phyloP scores from a whole-genome alignment of 2,329 filamentous ascomycete genomes.

The Daldinia eschscholtzii region DNA sequence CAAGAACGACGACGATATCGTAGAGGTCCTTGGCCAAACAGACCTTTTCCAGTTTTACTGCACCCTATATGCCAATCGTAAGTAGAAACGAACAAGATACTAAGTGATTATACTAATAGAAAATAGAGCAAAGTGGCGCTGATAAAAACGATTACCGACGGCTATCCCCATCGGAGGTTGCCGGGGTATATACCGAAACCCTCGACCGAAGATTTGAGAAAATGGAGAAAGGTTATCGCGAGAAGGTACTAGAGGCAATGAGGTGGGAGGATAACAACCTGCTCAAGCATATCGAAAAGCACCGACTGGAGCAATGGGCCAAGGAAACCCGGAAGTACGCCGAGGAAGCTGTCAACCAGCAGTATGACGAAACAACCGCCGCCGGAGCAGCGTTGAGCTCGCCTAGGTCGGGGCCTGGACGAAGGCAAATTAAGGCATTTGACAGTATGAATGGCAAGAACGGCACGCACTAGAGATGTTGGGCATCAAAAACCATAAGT shows the following conservation, averaged over 20 bases:
- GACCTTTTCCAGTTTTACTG: slow-evolving; percentile 76
- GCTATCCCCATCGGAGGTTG: slow-evolving; percentile 64
- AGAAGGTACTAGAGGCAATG: slow-evolving; percentile 78
- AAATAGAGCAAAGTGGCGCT: slow-evolving; percentile 57
- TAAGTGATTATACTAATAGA: slow-evolving; percentile 18
- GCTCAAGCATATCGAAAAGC: slow-evolving; percentile 73
- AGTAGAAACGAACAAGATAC: slow-evolving; percentile 53
- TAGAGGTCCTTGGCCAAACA: slow-evolving; percentile 72
- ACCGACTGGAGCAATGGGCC: slow-evolving; percentile 77
- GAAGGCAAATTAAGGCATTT: slow-evolving; percentile 33
- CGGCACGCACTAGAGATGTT: slow-evolving; percentile 44
- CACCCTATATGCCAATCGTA: slow-evolving; percentile 74
- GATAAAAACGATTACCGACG: slow-evolving; percentile 60
- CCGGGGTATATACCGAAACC: slow-evolving; percentile 72
- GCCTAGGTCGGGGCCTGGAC: slow-evolving; percentile 25
- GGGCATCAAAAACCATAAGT: slow-evolving; percentile 24
- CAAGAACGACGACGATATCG: slow-evolving; percentile 77
- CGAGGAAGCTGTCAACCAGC: slow-evolving; percentile 49
- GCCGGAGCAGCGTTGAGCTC: slow-evolving; percentile 40
- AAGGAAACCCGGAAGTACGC: slow-evolving; percentile 50
- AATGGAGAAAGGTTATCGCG: slow-evolving; percentile 73
- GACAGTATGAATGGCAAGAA: slow-evolving; percentile 46
- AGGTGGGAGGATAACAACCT: slow-evolving; percentile 77
- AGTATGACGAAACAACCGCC: slow-evolving; percentile 48
- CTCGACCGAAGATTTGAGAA: slow-evolving; percentile 71